Base-by-base conservation (phyloP, 345 rosid genomes). In the Raphanus raphanistrum region DNA sequence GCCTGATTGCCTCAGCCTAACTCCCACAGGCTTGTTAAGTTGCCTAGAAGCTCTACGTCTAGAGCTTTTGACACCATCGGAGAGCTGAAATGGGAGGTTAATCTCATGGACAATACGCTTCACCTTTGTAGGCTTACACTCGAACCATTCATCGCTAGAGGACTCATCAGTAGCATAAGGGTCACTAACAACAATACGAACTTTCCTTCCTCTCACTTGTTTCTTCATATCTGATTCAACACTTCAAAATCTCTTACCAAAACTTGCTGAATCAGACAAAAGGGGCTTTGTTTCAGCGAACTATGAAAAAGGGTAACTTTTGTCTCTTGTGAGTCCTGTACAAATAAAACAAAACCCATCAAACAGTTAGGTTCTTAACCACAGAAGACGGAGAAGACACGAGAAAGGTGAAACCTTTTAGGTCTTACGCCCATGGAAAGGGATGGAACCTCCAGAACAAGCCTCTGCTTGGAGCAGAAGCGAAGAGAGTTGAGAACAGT, bases 371-470 rank as follows among this genome's bases (percentile, higher is more conserved):
- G 27, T 32, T 72, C 25, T 66, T 58, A 69, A 57, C 36, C 68
- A 74, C 21, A 50, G 5, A 62, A 31, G 61, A 38, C 3, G 16
- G 21, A 25, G 59, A 13, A 33, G 11, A 6, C 31, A 16, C 15
- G 9, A 21, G 35, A 69, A 31, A 68, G n/a, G 38, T 25, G 65
- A 63, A 64, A 89, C 99, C 93, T 88, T 81, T 78, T 88, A 15
- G 90, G 82, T 41, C 88, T 84, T 90, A 92, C 91, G 86, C 89
- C 93, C 98, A 95, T 95, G 92, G 98, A 95, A 88, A 83, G 76
- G 67, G 86, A 66, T 16, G 83, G 79, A 27, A 70, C 81, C 77
- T 80, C 84, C 68, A 85, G 90, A 70, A 73, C 74, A 77, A 78
- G 79, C 55, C 92, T 81, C 91, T 82, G 92, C 82, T 76, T 74